Percentiles rank a stretch among this genome's conserved stretches.
These are phyloP conservation scores for Porodaedalea pini DNA, from an alignment of 1,284 basidiomycete species.

Conservation along the genomic window DNA sequence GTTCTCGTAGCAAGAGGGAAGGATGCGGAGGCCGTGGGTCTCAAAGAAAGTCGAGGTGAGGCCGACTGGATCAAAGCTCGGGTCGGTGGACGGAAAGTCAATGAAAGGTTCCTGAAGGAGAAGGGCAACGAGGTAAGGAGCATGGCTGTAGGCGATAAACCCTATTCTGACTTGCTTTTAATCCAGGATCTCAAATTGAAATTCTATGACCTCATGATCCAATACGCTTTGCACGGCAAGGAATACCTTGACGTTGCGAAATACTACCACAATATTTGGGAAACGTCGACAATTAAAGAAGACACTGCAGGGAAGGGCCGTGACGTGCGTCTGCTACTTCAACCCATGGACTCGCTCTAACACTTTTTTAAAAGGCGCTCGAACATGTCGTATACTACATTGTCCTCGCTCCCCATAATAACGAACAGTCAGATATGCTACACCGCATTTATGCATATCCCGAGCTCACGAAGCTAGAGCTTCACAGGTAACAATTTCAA, in stretches of 20 bases:
- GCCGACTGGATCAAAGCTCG: conserved; percentile 88
- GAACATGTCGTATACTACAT: conserved; percentile 95
- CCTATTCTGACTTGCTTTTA: conserved; percentile 4
- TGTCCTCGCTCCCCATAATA: conserved; percentile 89
- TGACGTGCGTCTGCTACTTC: conserved; percentile 48
- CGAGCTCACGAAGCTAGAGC: conserved; percentile 74
- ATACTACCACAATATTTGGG: conserved; percentile 95
- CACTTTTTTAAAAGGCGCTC: conserved; percentile 55
- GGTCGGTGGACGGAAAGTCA: conserved; percentile 92
- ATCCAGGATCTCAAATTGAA: conserved; percentile 89
- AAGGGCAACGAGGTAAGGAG: conserved; percentile 77
- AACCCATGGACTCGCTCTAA: conserved; percentile 13
- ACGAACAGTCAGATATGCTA: conserved; percentile 97
- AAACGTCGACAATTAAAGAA: conserved; percentile 87
- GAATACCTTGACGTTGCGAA: conserved; percentile 93
- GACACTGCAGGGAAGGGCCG: conserved; percentile 72
- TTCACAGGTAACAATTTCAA: conserved; percentile 70
- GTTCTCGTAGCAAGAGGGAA: conserved; percentile 70
- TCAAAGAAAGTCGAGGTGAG: conserved; percentile 60
- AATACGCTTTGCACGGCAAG: conserved; percentile 81
- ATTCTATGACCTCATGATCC: conserved; percentile 95
- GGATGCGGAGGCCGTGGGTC: conserved; percentile 52
- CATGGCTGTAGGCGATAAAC: background rate
- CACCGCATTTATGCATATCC: conserved; percentile 82
- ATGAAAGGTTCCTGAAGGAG: conserved; percentile 89